Percentiles rank a stretch among this genome's conserved stretches.
Conservation (phyloP, 1,139 yeast genomes). For the Zygoascus meyerae region DNA sequence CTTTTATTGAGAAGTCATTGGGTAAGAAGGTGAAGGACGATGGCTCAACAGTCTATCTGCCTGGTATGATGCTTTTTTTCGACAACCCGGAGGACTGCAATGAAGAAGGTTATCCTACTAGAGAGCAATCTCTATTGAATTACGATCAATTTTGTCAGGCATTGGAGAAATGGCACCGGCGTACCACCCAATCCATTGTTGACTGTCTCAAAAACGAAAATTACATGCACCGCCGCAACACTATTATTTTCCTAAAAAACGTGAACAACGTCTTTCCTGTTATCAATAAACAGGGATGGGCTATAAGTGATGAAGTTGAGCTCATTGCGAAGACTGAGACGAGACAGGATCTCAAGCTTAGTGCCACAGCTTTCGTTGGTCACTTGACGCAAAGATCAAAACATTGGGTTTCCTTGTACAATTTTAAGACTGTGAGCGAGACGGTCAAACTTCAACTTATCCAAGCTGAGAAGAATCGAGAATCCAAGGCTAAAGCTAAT, state of each 20-base stretch:
- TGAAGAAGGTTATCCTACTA: constrained; percentile 16
- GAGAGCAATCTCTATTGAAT: constrained; percentile 23
- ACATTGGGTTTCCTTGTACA: constrained; percentile 46
- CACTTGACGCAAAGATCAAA: constrained; percentile 56
- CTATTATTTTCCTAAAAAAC: constrained; percentile 71
- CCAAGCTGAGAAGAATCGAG: constrained; percentile 20
- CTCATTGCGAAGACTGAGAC: constrained; percentile 48
- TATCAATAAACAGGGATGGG: constrained; percentile 62
- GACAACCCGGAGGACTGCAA: constrained; percentile 15
- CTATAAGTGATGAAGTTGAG: constrained; percentile 45
- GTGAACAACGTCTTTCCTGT: constrained; percentile 61
- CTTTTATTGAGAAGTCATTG: constrained; percentile 30
- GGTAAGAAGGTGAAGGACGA: constrained; percentile 20
- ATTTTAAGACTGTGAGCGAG: constrained; percentile 25
- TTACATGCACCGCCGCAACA: constrained; percentile 77
- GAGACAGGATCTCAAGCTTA: constrained; percentile 75
- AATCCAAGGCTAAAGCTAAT: constrained; percentile 8
- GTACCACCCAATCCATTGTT: constrained; percentile 43
- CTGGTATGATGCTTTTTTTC: constrained; percentile 24
- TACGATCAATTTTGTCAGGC: constrained; percentile 40
- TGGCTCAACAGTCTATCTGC: constrained; percentile 19
- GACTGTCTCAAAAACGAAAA: constrained; percentile 50
- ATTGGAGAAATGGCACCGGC: constrained; percentile 53
- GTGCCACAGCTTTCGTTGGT: constrained; percentile 73
- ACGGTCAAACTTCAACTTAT: constrained; percentile 20